Percentiles rank a stretch among this genome's conserved stretches.
These are phyloP conservation scores for Senna tora DNA, from an alignment of 306 rosid species.

Conservation along the genomic window DNA sequence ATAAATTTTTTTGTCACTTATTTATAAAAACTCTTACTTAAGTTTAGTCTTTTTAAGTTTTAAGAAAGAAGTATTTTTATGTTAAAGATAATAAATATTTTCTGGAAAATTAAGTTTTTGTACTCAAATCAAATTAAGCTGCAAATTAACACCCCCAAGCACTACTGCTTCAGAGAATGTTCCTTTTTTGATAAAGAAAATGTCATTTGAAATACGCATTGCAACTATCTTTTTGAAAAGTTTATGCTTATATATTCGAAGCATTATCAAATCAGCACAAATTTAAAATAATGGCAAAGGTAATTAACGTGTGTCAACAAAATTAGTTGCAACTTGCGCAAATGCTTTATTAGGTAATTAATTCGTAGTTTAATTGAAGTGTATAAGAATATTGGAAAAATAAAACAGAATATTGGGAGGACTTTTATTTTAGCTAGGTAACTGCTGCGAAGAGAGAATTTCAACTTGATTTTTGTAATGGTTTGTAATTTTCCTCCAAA, in stretches of 20 bases:
- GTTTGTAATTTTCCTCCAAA: constrained; percentile 21
- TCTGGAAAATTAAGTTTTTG: too few relatives aligned
- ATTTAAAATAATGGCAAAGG: constrained; percentile 32
- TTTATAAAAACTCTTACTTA: too few relatives aligned
- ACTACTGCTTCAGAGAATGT: constrained; percentile 40
- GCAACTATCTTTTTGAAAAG: constrained; percentile 40
- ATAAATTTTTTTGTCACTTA: too few relatives aligned
- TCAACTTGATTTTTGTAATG: not conserved
- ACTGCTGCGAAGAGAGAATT: too few relatives aligned
- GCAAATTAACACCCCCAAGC: not conserved
- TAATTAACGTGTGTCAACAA: too few relatives aligned
- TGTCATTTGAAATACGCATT: not conserved
- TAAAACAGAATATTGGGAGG: constrained; percentile 9
- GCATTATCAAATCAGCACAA: constrained; percentile 42
- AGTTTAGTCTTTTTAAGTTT: too few relatives aligned
- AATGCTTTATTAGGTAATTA: not conserved
- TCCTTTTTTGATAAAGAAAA: constrained; percentile 41
- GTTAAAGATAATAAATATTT: not conserved
- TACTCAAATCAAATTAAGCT: not conserved
- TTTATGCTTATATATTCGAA: constrained; percentile 21
- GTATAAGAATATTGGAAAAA: not conserved
- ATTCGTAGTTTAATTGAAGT: not conserved
- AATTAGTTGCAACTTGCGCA: not conserved
- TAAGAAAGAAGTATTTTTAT: not conserved
- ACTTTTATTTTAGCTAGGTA: not conserved